phyloP scores from a whole-genome alignment of 1,284 basidiomycete genomes.

The Ceratobasidium sp. region DNA sequence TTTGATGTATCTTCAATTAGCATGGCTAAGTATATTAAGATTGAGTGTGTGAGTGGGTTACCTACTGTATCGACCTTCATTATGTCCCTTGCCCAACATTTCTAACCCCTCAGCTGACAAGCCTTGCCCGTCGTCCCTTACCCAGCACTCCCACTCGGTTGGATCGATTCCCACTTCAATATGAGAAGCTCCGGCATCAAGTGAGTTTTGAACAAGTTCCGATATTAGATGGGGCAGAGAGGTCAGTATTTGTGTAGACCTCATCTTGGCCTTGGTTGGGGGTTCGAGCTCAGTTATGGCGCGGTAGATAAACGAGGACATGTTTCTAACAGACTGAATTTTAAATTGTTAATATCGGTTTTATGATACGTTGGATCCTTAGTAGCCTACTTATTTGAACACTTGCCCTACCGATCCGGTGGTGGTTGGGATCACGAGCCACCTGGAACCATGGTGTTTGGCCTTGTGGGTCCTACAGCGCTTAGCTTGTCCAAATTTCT shows the following conservation, averaged over 20 bases:
- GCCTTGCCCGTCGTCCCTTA: constrained; percentile 82
- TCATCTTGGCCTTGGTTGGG: constrained; percentile 67
- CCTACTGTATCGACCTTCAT: constrained; percentile 72
- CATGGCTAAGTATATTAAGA: neutral
- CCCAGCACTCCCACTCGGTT: constrained; percentile 78
- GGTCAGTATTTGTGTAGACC: constrained; percentile 83
- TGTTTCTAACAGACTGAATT: neutral
- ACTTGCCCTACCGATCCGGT: neutral
- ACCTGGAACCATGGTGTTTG: neutral
- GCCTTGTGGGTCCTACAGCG: constrained; percentile 1
- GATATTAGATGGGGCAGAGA: constrained; percentile 78
- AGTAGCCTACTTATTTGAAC: neutral
- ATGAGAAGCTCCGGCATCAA: constrained; percentile 53
- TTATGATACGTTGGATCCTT: no score
- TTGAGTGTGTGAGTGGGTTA: constrained; percentile 21
- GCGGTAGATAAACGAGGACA: constrained; percentile 4
- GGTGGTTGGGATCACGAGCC: neutral
- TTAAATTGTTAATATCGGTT: no score
- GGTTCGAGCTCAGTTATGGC: constrained; percentile 27
- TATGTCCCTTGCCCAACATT: constrained; percentile 59
- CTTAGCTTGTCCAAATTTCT: constrained; percentile 37
- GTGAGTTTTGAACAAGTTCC: constrained; percentile 86
- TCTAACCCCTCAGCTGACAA: constrained; percentile 67
- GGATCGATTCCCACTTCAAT: constrained; percentile 51
- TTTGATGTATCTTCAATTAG: constrained; percentile 67